These are phyloP conservation scores for Phytopythium aichiense DNA, from an alignment of 352 stramenopile species.

Conservation along the genomic window DNA sequence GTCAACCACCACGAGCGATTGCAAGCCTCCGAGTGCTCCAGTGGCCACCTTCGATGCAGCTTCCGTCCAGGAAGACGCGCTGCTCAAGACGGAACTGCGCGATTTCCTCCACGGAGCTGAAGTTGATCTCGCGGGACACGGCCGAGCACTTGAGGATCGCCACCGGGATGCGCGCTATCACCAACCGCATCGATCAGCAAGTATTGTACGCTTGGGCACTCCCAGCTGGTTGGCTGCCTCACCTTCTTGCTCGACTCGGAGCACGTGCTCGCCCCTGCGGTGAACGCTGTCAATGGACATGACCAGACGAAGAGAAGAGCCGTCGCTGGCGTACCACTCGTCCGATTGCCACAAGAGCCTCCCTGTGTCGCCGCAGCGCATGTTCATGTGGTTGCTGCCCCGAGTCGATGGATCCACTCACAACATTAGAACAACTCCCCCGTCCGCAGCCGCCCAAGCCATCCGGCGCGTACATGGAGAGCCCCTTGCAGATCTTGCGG, in stretches of 20 bases:
- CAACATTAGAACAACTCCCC: not conserved
- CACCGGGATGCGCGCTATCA: constrained; percentile 61
- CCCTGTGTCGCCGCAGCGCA: constrained; percentile 76
- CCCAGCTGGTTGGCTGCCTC: not conserved
- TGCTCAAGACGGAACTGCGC: constrained; percentile 91
- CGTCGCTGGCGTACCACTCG: constrained; percentile 37
- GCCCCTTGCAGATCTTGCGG: constrained; percentile 63
- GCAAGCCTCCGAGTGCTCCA: not conserved
- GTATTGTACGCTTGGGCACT: too few relatives aligned
- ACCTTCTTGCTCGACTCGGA: constrained; percentile 72
- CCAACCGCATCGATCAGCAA: not conserved
- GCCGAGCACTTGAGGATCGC: constrained; percentile 87
- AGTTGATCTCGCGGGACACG: constrained; percentile 94
- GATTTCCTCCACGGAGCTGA: constrained; percentile 89
- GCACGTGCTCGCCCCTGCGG: constrained; percentile 62
- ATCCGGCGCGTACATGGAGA: constrained; percentile 51
- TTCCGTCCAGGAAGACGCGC: constrained; percentile 84
- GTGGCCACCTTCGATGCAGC: constrained; percentile 83
- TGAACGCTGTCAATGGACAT: not conserved
- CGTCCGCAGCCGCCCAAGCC: too few relatives aligned
- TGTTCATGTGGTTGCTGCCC: constrained; percentile 86
- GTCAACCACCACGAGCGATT: not conserved
- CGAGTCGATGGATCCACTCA: not conserved
- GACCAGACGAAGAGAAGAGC: not conserved
- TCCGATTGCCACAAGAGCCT: constrained; percentile 83